A percentile compares a stretch with the other conserved stretches of the same genome.
Conservation (phyloP, 306 rosid species). For the Castanea mollissima region DNA sequence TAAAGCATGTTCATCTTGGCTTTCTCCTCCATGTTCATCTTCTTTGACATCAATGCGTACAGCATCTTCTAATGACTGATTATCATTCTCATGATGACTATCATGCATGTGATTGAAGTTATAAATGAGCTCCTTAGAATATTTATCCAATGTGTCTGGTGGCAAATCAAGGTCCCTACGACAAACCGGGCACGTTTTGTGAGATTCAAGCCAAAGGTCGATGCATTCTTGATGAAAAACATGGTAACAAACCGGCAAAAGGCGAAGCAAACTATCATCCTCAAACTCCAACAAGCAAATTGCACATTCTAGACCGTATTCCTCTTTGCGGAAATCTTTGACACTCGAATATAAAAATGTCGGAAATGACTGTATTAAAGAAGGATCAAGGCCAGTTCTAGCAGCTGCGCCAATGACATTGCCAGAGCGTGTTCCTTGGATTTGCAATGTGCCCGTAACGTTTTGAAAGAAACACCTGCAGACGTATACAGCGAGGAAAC, state of each 20-base stretch:
- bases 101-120: neutral
- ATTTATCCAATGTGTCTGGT: neutral
- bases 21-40: constrained; percentile 2
- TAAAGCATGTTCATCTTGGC: neutral
- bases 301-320: constrained; percentile 50
- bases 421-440: constrained; percentile 33
- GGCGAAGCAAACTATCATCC: constrained; percentile 52
- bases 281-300: constrained; percentile 69
- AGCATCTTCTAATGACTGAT: neutral
- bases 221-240: constrained; percentile 82
- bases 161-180: constrained; percentile 51
- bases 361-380: constrained; percentile 48
- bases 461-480: constrained; percentile 43
- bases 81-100: neutral
- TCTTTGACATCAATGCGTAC: constrained; percentile 40
- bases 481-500: constrained; percentile 46
- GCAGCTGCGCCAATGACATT: constrained; percentile 16
- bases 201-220: constrained; percentile 66
- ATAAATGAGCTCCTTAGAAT: neutral
- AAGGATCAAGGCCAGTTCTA: constrained; percentile 48
- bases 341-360: constrained; percentile 52
- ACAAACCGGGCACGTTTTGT: constrained; percentile 81
- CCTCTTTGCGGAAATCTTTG: constrained; percentile 45
- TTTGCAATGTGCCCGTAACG: constrained; percentile 24
- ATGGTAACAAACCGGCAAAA: constrained; percentile 57